Conservation (phyloP, 2,329 filamentous ascomycete genomes). For the Fusarium subtropicale region DNA sequence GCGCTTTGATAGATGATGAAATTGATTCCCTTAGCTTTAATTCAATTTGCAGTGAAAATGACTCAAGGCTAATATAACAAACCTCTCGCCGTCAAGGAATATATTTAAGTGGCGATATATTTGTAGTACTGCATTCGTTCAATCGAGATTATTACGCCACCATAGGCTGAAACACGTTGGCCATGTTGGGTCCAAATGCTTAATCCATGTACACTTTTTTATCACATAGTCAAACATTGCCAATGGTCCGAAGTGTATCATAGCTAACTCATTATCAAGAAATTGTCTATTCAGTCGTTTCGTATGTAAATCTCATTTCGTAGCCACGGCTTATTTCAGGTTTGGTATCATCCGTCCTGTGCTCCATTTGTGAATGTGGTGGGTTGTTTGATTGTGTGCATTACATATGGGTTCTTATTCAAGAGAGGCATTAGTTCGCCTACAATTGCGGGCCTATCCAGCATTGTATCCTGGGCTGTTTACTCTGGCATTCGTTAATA, state of each 20-base stretch:
- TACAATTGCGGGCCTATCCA: background rate
- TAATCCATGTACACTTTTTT: background rate
- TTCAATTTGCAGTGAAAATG: background rate
- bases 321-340: slow-evolving; percentile 39
- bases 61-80: background rate
- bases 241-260: background rate
- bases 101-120: background rate
- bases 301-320: slow-evolving; percentile 26
- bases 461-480: background rate
- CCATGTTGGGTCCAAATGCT: background rate
- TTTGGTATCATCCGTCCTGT: slow-evolving; percentile 39
- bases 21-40: slow-evolving; percentile 48
- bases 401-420: slow-evolving; percentile 16
- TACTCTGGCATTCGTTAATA: background rate
- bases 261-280: slow-evolving; percentile 4
- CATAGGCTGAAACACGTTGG: background rate
- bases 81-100: too few relatives aligned
- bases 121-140: background rate
- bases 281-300: slow-evolving; percentile 37
- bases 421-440: slow-evolving; percentile 2
- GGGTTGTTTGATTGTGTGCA: slow-evolving; percentile 7
- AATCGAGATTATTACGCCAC: background rate
- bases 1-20: slow-evolving; percentile 50
- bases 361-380: slow-evolving; percentile 1
- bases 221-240: background rate